phyloP scores from a whole-genome alignment of 805 yeast species.

The Candida ulmi region DNA sequence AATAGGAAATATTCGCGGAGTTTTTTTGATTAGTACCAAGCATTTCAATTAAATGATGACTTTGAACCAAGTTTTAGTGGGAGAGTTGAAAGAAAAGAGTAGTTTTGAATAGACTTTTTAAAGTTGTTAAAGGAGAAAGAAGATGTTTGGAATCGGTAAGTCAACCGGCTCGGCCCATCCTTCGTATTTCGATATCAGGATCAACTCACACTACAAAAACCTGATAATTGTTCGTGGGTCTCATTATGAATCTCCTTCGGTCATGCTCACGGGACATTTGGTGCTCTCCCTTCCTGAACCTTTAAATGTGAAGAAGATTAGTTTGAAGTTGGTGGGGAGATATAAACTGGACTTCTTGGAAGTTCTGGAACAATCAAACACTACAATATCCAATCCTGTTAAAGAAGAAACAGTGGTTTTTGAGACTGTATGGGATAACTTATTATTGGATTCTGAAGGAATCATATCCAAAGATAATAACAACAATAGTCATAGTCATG shows the following conservation, averaged over 20 bases:
- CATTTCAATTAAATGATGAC: too few species aligned
- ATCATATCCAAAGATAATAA: conserved; percentile 11
- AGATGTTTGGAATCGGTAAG: conserved; percentile 22
- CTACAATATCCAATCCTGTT: conserved; percentile 31
- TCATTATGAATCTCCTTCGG: conserved; percentile 70
- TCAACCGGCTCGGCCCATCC: conserved; percentile 14
- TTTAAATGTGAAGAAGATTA: conserved; percentile 51
- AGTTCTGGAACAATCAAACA: conserved; percentile 34
- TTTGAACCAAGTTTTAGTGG: too few species aligned
- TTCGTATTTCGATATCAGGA: conserved; percentile 26
- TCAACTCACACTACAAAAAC: conserved; percentile 41
- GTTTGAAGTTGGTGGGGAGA: conserved; percentile 57
- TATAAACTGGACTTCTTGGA: conserved; percentile 54
- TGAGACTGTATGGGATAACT: conserved; percentile 70
- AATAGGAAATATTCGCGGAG: too few species aligned
- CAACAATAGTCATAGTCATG: too few species aligned
- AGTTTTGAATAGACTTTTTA: too few species aligned
- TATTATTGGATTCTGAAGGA: conserved; percentile 30
- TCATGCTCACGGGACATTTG: conserved; percentile 67
- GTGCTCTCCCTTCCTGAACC: conserved; percentile 69
- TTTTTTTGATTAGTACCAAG: too few species aligned
- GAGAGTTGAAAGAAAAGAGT: too few species aligned
- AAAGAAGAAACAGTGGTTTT: conserved; percentile 54
- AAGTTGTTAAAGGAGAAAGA: too few species aligned
- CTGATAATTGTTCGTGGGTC: conserved; percentile 73